phyloP scores from a whole-genome alignment of 2,329 filamentous ascomycete genomes.

The Ambrosiella xylebori region DNA sequence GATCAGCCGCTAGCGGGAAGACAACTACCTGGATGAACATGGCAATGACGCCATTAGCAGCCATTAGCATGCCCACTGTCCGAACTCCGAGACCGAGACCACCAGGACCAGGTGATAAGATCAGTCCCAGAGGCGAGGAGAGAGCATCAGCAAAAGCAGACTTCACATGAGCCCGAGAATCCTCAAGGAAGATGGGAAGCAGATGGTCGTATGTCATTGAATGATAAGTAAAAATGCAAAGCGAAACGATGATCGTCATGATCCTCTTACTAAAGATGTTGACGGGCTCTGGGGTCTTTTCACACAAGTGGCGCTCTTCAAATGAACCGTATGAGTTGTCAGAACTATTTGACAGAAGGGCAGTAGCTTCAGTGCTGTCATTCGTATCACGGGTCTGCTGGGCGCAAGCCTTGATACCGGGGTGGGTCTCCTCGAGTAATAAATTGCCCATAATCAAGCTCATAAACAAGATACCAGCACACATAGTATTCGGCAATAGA shows the following conservation, averaged over 20 bases:
- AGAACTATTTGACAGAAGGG: conserved; percentile 39
- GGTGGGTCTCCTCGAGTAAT: conserved; percentile 75
- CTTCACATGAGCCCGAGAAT: conserved; percentile 36
- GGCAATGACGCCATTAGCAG: conserved; percentile 40
- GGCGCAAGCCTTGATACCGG: conserved; percentile 48
- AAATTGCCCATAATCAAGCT: conserved; percentile 70
- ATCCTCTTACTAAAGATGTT: conserved; percentile 13
- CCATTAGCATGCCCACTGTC: conserved; percentile 43
- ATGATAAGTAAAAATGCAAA: conserved; percentile 87
- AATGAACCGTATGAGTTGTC: conserved; percentile 47
- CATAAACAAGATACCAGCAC: conserved; percentile 54
- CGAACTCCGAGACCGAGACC: conserved; percentile 46
- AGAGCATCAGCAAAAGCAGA: conserved; percentile 18
- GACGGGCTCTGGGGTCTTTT: background rate
- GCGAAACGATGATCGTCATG: conserved; percentile 46
- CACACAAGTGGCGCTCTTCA: conserved; percentile 34
- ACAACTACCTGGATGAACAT: conserved; percentile 41
- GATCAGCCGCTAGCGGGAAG: conserved; percentile 42
- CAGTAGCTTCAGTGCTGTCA: conserved; percentile 48
- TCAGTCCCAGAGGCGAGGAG: conserved; percentile 14
- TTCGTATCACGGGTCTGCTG: conserved; percentile 21
- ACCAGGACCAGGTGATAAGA: conserved; percentile 28
- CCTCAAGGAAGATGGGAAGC: conserved; percentile 83
- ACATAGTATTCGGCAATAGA: conserved; percentile 75
- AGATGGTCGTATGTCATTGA: conserved; percentile 91